Base-by-base conservation (phyloP, 2,329 filamentous ascomycete genomes). In the Whalleya microplaca region DNA sequence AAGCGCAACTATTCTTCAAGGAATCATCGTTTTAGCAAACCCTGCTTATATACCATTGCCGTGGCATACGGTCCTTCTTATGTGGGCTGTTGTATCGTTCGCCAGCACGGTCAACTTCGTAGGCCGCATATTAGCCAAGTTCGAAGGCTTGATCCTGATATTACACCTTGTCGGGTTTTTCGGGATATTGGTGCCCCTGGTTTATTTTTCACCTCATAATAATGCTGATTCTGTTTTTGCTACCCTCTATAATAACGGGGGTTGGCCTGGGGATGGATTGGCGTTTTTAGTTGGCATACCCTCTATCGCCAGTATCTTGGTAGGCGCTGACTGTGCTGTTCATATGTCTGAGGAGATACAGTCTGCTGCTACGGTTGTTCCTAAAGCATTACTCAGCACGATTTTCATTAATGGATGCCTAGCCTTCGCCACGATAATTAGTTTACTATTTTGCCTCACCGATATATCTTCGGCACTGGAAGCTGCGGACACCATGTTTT, bases 231-330 rank as follows among this genome's bases (percentile, higher is more conserved):
- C 73, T n/a, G 75, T 83, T 1, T 82, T 82, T 53, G 70, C 65
- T 0, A 72, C 70, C 0, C 78, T 79, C 41, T 61, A 70, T n/a
- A 81, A 81, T 51, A 69, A 72, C 0, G 76, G 78, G 1, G 74
- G 69, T 0, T 83, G 78, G 78, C 60, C 68, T 6, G 73, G 69
- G 0, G 68, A 77, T 27, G 78, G 73, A 0, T 45, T 81, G 6
- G 76, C 78, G 1, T 82, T 78, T 55, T 21, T 62, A 10, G 53
- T 64, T 8, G 58, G 58, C 10, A 50, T 55, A 16, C 50, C 46
- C 8, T 7, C 42, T n/a, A 21, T 52, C 10, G 45, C 41, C 2
- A 29, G 18, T 7, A 20, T 48, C 10, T 41, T 59, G 5, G 2
- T 56, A 1, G 49, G 56, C 2, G 53, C 52, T 4, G 52, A 55